A percentile compares a stretch with the other conserved stretches of the same genome.
Evolutionary conservation across 225 moss, liverwort and hornwort genomes (phyloP).

Genomic region (Pseudoscleropodium purum): DNA sequence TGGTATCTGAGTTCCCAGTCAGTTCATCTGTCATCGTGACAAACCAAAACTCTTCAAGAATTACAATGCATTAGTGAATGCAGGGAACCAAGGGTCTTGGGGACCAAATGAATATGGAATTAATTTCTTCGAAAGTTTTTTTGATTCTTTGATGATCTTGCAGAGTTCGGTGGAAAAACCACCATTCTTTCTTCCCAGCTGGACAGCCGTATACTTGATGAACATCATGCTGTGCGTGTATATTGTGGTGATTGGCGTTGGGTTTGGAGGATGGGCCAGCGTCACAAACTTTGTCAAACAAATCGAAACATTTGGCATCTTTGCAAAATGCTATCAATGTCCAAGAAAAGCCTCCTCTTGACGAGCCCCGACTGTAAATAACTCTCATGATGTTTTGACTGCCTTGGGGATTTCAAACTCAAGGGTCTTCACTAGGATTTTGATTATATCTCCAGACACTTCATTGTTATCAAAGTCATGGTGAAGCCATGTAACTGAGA

Average conservation of each 20-base stretch:
- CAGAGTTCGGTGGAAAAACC: neutral
- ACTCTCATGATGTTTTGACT: neutral
- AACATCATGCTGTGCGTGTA: conserved; percentile 10
- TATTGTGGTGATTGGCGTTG: conserved; percentile 17
- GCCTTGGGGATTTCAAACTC: neutral
- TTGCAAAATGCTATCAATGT: conserved; percentile 33
- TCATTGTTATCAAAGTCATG: neutral
- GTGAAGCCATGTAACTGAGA: neutral
- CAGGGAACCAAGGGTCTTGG: neutral
- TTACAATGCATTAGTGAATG: neutral
- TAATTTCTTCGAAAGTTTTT: neutral
- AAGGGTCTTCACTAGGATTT: neutral
- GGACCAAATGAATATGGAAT: neutral
- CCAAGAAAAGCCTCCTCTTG: neutral
- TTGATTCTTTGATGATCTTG: neutral
- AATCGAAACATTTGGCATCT: conserved; percentile 10
- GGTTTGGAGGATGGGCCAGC: conserved; percentile 29
- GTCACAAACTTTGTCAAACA: conserved; percentile 29
- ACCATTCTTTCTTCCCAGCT: conserved; percentile 18
- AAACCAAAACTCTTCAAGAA: neutral
- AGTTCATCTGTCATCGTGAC: neutral
- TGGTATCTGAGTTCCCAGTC: no score
- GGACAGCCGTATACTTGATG: conserved; percentile 1
- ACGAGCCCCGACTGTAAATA: neutral
- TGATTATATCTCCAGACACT: neutral